Evolutionary conservation across 495 filamentous ascomycete species (phyloP).

Genomic region (Talaromyces liani): DNA sequence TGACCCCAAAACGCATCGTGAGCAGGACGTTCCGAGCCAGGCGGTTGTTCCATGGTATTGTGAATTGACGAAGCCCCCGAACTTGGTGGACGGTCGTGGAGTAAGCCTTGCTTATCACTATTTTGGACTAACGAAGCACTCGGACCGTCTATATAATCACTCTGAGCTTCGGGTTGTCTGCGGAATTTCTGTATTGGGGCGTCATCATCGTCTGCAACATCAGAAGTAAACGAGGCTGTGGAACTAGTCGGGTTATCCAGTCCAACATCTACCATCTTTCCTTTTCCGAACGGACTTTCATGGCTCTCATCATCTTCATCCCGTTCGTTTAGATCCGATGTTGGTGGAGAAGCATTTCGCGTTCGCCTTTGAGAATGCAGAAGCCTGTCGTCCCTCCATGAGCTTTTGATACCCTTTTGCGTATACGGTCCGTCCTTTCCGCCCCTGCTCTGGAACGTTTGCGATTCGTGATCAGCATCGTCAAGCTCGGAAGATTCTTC

Average conservation of each 20-base stretch:
- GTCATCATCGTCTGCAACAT: slow-evolving; percentile 58
- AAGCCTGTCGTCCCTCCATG: slow-evolving; percentile 41
- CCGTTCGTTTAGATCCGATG: slow-evolving; percentile 22
- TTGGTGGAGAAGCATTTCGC: slow-evolving; percentile 18
- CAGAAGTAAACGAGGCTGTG: slow-evolving; percentile 32
- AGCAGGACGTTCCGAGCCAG: slow-evolving; percentile 40
- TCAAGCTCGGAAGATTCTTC: slow-evolving; percentile 78
- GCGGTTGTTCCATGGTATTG: slow-evolving; percentile 33
- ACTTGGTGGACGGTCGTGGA: slow-evolving; percentile 33
- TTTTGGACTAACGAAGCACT: slow-evolving; percentile 39
- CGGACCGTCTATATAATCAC: slow-evolving; percentile 23
- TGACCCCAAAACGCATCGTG: slow-evolving; percentile 93
- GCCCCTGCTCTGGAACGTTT: slow-evolving; percentile 45
- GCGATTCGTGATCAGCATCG: slow-evolving; percentile 55
- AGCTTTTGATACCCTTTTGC: slow-evolving; percentile 43
- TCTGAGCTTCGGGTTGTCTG: slow-evolving; percentile 34
- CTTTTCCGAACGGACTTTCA: slow-evolving; percentile 47
- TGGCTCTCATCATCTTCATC: slow-evolving; percentile 29
- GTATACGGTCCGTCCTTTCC: slow-evolving; percentile 25
- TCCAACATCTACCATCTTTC: slow-evolving; percentile 79
- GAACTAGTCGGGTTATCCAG: slow-evolving; percentile 57
- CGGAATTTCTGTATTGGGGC: slow-evolving; percentile 83
- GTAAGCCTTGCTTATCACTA: slow-evolving; percentile 32
- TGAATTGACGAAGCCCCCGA: slow-evolving; percentile 39
- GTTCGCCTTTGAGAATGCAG: not conserved